These are phyloP conservation scores for Phytophthora fragariaefolia DNA, from an alignment of 352 stramenopile genomes.

Conservation along the genomic window DNA sequence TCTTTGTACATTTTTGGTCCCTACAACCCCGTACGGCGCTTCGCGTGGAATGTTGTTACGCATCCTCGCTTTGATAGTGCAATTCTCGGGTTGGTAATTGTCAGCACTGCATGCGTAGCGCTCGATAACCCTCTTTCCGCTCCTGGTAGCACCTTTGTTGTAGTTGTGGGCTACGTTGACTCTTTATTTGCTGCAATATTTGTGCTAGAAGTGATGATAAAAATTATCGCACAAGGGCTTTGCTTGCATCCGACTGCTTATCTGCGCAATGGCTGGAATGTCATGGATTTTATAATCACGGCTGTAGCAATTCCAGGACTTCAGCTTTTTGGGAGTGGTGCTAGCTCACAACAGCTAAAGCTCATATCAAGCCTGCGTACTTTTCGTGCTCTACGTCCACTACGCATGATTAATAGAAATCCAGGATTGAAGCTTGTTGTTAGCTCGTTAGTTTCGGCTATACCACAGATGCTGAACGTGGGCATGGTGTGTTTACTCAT, in stretches of 20 bases:
- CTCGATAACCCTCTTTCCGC: conserved; percentile 78
- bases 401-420: conserved; percentile 83
- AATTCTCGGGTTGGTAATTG: conserved; percentile 70
- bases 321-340: conserved; percentile 15
- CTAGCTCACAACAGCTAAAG: conserved; percentile 28
- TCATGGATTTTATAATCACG: conserved; percentile 88
- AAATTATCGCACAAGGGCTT: conserved; percentile 77
- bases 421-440: conserved; percentile 88
- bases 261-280: conserved; percentile 81
- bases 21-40: conserved; percentile 38
- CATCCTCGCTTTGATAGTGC: conserved; percentile 75
- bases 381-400: conserved; percentile 69
- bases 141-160: conserved; percentile 35
- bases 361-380: conserved; percentile 61
- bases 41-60: conserved; percentile 48
- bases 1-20: conserved; percentile 48
- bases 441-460: conserved; percentile 78
- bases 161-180: conserved; percentile 53
- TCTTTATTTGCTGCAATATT: conserved; percentile 74
- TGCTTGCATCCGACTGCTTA: conserved; percentile 64
- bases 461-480: conserved; percentile 87
- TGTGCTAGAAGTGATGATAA: conserved; percentile 77
- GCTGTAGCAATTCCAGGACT: conserved; percentile 45
- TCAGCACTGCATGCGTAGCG: conserved; percentile 68
- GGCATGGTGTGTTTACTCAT: conserved; percentile 81